Evolutionary conservation across 225 moss, liverwort and hornwort species (phyloP).

Genomic region (Sphagnum contortum): DNA sequence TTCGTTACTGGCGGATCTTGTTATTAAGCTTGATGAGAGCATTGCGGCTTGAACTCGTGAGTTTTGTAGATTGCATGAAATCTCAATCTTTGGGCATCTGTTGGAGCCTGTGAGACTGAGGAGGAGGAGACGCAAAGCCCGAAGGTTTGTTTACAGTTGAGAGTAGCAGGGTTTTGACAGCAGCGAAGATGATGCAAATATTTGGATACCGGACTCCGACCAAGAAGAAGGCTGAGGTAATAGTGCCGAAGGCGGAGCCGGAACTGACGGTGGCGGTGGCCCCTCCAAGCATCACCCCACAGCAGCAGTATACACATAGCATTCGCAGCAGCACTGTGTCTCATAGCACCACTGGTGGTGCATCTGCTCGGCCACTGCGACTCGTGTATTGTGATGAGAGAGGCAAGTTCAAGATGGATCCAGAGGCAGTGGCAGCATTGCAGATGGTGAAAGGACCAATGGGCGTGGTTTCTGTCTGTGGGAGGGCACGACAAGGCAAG

Average conservation of each 20-base stretch:
- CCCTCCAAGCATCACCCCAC: slow-evolving; percentile 14
- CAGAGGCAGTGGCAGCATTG: slow-evolving; percentile 83
- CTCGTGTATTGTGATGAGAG: slow-evolving; percentile 86
- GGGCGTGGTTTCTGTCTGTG: slow-evolving; percentile 93
- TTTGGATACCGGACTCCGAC: slow-evolving; percentile 27
- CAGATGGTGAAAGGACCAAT: slow-evolving; percentile 93
- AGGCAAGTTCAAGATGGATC: slow-evolving; percentile 96
- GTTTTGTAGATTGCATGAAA: no score
- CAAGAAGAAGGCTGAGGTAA: slow-evolving; percentile 8
- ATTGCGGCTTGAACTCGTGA: no score
- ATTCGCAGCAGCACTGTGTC: slow-evolving; percentile 8
- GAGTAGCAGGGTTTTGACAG: no score
- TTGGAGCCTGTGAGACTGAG: no score
- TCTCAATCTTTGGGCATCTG: no score
- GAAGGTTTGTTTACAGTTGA: no score
- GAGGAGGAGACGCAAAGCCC: no score
- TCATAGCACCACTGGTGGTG: not conserved
- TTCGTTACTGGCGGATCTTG: no score
- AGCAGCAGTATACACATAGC: slow-evolving; percentile 1
- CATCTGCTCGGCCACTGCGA: slow-evolving; percentile 62
- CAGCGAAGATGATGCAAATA: slow-evolving; percentile 35
- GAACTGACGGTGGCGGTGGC: slow-evolving; percentile 18
- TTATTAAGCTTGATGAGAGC: no score
- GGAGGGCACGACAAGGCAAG: slow-evolving; percentile 94
- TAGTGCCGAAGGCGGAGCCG: slow-evolving; percentile 15